These are phyloP conservation scores for Suillus brevipes DNA, from an alignment of 768 basidiomycete species.

Conservation along the genomic window DNA sequence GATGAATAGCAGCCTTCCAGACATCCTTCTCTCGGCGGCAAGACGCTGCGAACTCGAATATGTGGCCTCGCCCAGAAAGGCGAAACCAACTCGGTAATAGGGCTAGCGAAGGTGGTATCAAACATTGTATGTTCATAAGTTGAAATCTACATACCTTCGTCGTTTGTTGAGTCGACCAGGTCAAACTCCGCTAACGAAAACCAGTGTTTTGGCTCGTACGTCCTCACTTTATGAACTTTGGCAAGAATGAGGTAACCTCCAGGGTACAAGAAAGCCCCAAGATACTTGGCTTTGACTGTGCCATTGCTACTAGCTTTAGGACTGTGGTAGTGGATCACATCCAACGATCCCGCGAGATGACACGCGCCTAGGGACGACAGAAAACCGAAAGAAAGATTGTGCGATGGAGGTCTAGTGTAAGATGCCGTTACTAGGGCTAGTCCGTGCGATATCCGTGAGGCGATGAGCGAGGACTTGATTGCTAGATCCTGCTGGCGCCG, in stretches of 20 bases:
- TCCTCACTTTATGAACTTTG: slow-evolving; percentile 78
- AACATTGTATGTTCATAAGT: neutral
- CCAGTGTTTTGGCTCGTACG: slow-evolving; percentile 89
- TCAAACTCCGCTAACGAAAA: slow-evolving; percentile 76
- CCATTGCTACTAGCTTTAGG: slow-evolving; percentile 42
- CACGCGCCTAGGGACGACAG: slow-evolving; percentile 77
- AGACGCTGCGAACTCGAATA: slow-evolving; percentile 84
- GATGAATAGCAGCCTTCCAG: slow-evolving; percentile 76
- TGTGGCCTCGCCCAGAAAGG: slow-evolving; percentile 64
- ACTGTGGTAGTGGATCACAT: slow-evolving; percentile 76
- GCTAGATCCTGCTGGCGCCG: slow-evolving; percentile 63
- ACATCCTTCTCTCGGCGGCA: slow-evolving; percentile 81
- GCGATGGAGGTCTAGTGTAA: slow-evolving; percentile 33
- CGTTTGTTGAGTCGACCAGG: slow-evolving; percentile 63
- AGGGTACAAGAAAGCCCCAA: slow-evolving; percentile 86
- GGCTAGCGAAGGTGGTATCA: slow-evolving; percentile 42
- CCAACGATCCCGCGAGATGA: slow-evolving; percentile 80
- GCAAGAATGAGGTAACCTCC: slow-evolving; percentile 85
- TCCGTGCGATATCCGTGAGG: slow-evolving; percentile 58
- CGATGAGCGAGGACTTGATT: slow-evolving; percentile 65
- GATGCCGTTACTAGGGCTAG: slow-evolving; percentile 29
- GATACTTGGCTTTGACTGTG: slow-evolving; percentile 77
- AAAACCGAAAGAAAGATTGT: slow-evolving; percentile 53
- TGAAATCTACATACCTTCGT: slow-evolving; percentile 63
- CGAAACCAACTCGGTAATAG: slow-evolving; percentile 82